Evolutionary conservation across 306 rosid genomes (phyloP).

Genomic region (apple (Malus domestica)): DNA sequence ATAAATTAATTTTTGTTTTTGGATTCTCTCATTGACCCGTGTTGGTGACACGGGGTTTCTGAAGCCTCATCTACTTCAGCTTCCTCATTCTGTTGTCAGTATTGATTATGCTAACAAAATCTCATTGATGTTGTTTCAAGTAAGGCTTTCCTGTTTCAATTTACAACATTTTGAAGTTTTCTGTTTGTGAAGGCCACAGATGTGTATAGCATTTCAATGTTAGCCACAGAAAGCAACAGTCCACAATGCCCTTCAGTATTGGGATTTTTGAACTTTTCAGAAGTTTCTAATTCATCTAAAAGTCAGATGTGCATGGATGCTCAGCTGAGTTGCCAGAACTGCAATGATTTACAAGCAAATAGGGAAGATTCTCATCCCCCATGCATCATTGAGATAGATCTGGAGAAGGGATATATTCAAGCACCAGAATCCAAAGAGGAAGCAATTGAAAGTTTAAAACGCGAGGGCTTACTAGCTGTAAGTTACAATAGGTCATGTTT

Average conservation of each 20-base stretch:
- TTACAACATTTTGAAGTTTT: conserved; percentile 1
- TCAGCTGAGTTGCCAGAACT: conserved; percentile 47
- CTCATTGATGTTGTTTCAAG: background rate
- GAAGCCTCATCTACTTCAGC: background rate
- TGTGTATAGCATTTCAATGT: conserved; percentile 50
- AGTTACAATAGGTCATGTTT: conserved; percentile 32
- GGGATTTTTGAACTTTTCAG: conserved; percentile 53
- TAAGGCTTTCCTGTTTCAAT: background rate
- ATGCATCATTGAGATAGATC: conserved; percentile 53
- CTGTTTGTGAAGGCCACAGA: conserved; percentile 52
- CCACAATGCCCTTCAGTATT: conserved; percentile 44
- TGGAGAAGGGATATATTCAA: conserved; percentile 45
- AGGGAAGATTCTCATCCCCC: conserved; percentile 43
- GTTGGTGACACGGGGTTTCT: background rate
- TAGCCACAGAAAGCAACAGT: conserved; percentile 39
- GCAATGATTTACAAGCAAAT: conserved; percentile 48
- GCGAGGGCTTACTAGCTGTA: conserved; percentile 48
- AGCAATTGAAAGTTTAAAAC: conserved; percentile 48
- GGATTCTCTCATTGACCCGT: background rate
- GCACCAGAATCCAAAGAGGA: conserved; percentile 50
- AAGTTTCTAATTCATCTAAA: conserved; percentile 51
- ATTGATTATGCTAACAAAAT: background rate
- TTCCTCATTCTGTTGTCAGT: background rate
- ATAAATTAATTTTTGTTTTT: background rate
- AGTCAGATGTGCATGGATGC: conserved; percentile 39